Percentiles rank a stretch among this genome's conserved stretches.
Evolutionary conservation across 257 asterid species (phyloP).

Genomic region (Thymus mandschuricus): DNA sequence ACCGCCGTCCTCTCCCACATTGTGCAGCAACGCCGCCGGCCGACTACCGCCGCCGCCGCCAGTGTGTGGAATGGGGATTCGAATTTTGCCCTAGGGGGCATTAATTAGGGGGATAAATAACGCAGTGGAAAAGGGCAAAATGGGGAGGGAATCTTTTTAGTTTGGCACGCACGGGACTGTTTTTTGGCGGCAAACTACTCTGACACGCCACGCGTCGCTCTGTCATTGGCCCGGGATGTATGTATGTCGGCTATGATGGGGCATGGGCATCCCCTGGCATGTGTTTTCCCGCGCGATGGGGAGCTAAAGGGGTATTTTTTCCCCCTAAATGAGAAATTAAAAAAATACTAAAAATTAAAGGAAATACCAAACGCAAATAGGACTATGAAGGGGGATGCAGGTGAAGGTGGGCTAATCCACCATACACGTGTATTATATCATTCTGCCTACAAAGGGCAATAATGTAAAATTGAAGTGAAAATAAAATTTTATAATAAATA

Average conservation of each 20-base stretch:
- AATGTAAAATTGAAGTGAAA: too few relatives aligned
- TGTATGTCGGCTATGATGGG: constrained; percentile 46
- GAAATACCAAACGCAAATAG: constrained; percentile 3
- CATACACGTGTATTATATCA: too few relatives aligned
- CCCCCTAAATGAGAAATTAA: constrained; percentile 23
- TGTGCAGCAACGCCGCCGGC: not conserved
- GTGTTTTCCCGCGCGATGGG: constrained; percentile 59
- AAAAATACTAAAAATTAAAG: constrained; percentile 20
- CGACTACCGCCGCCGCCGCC: not conserved
- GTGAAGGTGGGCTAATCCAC: too few relatives aligned
- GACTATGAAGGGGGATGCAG: too few relatives aligned
- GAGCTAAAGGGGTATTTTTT: constrained; percentile 38
- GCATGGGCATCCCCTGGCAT: constrained; percentile 26
- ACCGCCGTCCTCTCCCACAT: not conserved
- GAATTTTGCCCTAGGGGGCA: not conserved
- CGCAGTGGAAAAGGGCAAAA: not conserved
- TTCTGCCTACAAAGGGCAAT: too few relatives aligned
- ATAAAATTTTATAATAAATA: too few relatives aligned
- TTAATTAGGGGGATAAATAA: not conserved
- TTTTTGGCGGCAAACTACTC: constrained; percentile 53
- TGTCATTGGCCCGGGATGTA: constrained; percentile 28
- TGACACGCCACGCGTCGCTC: constrained; percentile 29
- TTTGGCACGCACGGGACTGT: constrained; percentile 29
- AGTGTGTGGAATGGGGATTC: not conserved
- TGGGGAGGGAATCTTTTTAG: constrained; percentile 17